These are phyloP conservation scores for Xylaria digitata DNA, from an alignment of 2,329 filamentous ascomycete genomes.

Conservation along the genomic window DNA sequence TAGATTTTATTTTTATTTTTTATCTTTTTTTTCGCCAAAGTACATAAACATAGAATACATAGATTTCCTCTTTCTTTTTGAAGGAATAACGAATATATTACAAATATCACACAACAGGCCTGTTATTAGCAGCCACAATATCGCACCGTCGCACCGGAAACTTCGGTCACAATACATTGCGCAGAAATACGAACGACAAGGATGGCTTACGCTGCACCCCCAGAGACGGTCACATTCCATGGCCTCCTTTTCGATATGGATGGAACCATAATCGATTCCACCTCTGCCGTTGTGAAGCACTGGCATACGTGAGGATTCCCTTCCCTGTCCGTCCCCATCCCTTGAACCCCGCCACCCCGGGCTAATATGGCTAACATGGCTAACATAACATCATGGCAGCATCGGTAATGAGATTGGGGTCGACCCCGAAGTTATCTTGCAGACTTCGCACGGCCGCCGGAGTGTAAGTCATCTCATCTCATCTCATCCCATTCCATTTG, in stretches of 20 bases:
- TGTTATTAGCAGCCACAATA: not conserved
- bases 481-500: not conserved
- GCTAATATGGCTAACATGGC: not conserved
- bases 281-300: slow-evolving; percentile 79
- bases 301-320: slow-evolving; percentile 71
- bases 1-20: not conserved
- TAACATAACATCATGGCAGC: slow-evolving; percentile 55
- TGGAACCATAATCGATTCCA: slow-evolving; percentile 86
- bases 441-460: slow-evolving; percentile 90
- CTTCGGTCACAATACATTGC: not conserved
- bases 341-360: slow-evolving; percentile 16
- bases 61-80: not conserved
- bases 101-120: no score
- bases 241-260: slow-evolving; percentile 80
- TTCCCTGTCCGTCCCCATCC: slow-evolving; percentile 7
- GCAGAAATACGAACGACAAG: slow-evolving; percentile 13
- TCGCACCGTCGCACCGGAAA: not conserved
- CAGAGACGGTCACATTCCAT: slow-evolving; percentile 62
- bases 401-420: slow-evolving; percentile 86
- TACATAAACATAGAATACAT: not conserved
- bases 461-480: slow-evolving; percentile 54
- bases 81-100: not conserved
- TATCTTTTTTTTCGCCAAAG: not conserved
- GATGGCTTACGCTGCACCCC: slow-evolving; percentile 56
- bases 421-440: slow-evolving; percentile 83